A percentile compares a stretch with the other conserved stretches of the same genome.
These are phyloP conservation scores for Scleroderma bovista DNA, from an alignment of 768 basidiomycete species.

Conservation along the genomic window DNA sequence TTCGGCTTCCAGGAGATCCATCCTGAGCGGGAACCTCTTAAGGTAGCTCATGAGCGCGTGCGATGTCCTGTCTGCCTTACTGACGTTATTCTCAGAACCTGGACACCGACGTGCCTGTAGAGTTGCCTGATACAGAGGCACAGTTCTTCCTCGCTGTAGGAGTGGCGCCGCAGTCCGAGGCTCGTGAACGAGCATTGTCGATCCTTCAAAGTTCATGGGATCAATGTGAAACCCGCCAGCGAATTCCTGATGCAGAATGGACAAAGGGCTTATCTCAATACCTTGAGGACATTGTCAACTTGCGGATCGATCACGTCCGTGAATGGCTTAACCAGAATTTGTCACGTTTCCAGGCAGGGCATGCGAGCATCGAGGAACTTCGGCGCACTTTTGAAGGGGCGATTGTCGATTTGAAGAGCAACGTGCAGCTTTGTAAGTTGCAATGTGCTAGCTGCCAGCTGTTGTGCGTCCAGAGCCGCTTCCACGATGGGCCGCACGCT, in stretches of 20 bases:
- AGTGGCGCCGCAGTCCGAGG: not conserved
- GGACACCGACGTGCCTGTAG: conserved; percentile 38
- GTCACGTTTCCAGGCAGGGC: conserved; percentile 35
- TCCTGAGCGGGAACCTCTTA: conserved; percentile 40
- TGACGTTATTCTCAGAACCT: conserved; percentile 33
- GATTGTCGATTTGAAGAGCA: conserved; percentile 38
- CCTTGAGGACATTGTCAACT: conserved; percentile 32
- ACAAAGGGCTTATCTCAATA: conserved; percentile 26
- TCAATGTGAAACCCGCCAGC: conserved; percentile 19
- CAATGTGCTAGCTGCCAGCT: conserved; percentile 43
- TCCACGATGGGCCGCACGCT: conserved; percentile 40
- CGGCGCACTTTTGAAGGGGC: conserved; percentile 35
- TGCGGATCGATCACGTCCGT: conserved; percentile 38
- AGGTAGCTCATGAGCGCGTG: conserved; percentile 25
- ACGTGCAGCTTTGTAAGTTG: conserved; percentile 41
- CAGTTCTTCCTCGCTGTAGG: conserved; percentile 24
- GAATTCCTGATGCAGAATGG: conserved; percentile 34
- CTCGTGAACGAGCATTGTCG: conserved; percentile 2
- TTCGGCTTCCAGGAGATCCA: conserved; percentile 39
- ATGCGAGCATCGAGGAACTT: conserved; percentile 39
- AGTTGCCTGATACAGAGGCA: conserved; percentile 26
- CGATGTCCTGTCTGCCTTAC: not conserved
- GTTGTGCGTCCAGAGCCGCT: conserved; percentile 37
- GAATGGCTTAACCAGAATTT: conserved; percentile 44
- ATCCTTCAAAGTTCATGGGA: conserved; percentile 24